phyloP scores from a whole-genome alignment of 2,329 filamentous ascomycete species.

The Fusarium robinianum region DNA sequence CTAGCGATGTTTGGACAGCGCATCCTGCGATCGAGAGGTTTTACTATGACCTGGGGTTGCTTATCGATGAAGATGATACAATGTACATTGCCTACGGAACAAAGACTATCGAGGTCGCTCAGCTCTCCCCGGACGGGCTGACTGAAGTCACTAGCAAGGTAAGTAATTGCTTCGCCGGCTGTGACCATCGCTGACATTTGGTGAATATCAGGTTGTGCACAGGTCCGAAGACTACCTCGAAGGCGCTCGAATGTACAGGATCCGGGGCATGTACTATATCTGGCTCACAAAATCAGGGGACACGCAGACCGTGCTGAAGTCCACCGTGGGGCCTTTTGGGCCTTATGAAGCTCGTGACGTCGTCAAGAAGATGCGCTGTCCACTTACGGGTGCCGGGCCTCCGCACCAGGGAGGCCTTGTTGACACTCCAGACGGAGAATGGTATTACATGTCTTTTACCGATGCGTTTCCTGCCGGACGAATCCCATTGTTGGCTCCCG shows the following conservation, averaged over 20 bases:
- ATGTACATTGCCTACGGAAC: slow-evolving; percentile 62
- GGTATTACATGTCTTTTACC: slow-evolving; percentile 63
- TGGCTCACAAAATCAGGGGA: slow-evolving; percentile 51
- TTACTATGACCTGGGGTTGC: slow-evolving; percentile 61
- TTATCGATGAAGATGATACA: slow-evolving; percentile 59
- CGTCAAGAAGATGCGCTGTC: slow-evolving; percentile 45
- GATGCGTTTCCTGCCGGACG: slow-evolving; percentile 59
- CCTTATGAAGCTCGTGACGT: slow-evolving; percentile 53
- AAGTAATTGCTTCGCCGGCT: slow-evolving; percentile 34
- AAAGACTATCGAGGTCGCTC: slow-evolving; percentile 53
- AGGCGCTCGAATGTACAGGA: slow-evolving; percentile 60
- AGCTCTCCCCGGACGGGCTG: slow-evolving; percentile 54
- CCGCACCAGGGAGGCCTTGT: slow-evolving; percentile 61
- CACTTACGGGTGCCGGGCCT: slow-evolving; percentile 48
- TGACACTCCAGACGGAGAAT: slow-evolving; percentile 54
- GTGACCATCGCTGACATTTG: background rate
- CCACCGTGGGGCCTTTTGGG: slow-evolving; percentile 49
- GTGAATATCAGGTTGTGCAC: background rate
- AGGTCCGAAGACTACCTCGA: slow-evolving; percentile 44
- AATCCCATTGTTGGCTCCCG: slow-evolving; percentile 60
- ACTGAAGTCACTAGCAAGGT: slow-evolving; percentile 49
- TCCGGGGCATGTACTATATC: slow-evolving; percentile 59
- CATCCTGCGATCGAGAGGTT: slow-evolving; percentile 51
- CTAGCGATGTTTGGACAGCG: slow-evolving; percentile 49
- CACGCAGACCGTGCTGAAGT: slow-evolving; percentile 53